Percentiles rank a stretch among this genome's conserved stretches.
phyloP scores from a whole-genome alignment of 2,329 filamentous ascomycete genomes.

The Xylogone sp. region DNA sequence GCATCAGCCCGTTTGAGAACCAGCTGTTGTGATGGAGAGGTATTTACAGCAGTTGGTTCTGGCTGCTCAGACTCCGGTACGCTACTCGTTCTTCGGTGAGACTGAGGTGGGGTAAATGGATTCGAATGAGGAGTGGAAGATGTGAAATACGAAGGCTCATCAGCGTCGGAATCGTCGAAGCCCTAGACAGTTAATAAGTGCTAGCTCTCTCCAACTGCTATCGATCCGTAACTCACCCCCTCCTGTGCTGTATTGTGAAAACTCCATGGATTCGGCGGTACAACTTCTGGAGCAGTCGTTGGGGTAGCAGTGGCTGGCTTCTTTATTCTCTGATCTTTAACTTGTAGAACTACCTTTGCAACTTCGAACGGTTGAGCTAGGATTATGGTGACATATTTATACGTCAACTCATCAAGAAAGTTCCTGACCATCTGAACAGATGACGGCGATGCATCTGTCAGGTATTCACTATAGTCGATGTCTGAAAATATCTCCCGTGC shows the following conservation, averaged over 20 bases:
- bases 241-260: conserved; percentile 20
- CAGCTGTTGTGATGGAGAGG: conserved; percentile 54
- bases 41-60: conserved; percentile 31
- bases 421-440: conserved; percentile 71
- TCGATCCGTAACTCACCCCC: conserved; percentile 16
- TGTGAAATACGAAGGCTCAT: conserved; percentile 83
- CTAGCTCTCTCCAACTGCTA: neutral
- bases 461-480: conserved; percentile 86
- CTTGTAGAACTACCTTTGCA: conserved; percentile 88
- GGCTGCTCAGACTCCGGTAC: conserved; percentile 28
- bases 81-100: conserved; percentile 27
- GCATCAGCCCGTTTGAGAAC: conserved; percentile 72
- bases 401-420: conserved; percentile 78
- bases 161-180: conserved; percentile 67
- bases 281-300: conserved; percentile 13
- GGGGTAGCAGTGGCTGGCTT: conserved; percentile 11
- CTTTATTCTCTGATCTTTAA: conserved; percentile 48
- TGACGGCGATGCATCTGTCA: conserved; percentile 72
- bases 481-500: conserved; percentile 86
- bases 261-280: conserved; percentile 11
- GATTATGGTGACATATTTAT: conserved; percentile 87
- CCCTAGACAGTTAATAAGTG: conserved; percentile 27
- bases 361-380: conserved; percentile 96
- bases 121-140: conserved; percentile 44
- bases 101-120: conserved; percentile 36